Conservation (phyloP, 2,329 filamentous ascomycete genomes). For the Aureobasidium melanogenum region DNA sequence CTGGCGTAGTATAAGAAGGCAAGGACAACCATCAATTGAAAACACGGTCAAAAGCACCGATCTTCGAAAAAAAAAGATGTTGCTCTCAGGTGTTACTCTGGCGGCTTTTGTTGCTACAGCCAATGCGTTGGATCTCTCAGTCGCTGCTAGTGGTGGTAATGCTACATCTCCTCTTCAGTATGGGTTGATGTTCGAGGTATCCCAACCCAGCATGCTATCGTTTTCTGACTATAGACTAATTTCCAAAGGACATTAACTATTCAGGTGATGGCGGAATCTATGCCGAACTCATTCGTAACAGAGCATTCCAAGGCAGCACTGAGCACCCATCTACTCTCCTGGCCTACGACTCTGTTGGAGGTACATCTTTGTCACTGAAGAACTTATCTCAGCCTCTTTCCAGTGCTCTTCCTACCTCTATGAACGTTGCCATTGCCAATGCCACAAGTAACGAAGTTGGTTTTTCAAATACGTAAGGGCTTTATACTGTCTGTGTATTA, state of each 20-base stretch:
- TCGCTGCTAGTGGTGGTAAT: slow-evolving; percentile 28
- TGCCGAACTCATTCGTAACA: slow-evolving; percentile 57
- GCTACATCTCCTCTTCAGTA: slow-evolving; percentile 31
- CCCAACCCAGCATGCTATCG: background rate
- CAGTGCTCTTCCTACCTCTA: slow-evolving; percentile 42
- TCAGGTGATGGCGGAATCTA: slow-evolving; percentile 62
- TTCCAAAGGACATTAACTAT: slow-evolving; percentile 51
- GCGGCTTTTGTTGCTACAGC: slow-evolving; percentile 15
- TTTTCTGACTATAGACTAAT: background rate
- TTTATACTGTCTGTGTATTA: background rate
- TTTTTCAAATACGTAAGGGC: slow-evolving; percentile 38
- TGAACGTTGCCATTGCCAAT: slow-evolving; percentile 31
- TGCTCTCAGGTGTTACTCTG: background rate
- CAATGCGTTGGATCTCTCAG: slow-evolving; percentile 19
- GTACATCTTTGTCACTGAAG: slow-evolving; percentile 38
- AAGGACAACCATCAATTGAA: background rate
- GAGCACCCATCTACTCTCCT: slow-evolving; percentile 41
- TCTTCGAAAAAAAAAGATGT: background rate
- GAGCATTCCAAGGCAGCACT: slow-evolving; percentile 52
- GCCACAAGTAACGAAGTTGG: slow-evolving; percentile 31
- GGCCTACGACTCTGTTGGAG: slow-evolving; percentile 47
- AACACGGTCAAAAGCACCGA: background rate
- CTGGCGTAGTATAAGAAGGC: background rate
- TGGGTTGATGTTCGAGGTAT: slow-evolving; percentile 36
- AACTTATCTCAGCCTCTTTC: slow-evolving; percentile 44